Evolutionary conservation across 108 stramenopile genomes (phyloP).

Genomic region (Mediolabrus comicus): DNA sequence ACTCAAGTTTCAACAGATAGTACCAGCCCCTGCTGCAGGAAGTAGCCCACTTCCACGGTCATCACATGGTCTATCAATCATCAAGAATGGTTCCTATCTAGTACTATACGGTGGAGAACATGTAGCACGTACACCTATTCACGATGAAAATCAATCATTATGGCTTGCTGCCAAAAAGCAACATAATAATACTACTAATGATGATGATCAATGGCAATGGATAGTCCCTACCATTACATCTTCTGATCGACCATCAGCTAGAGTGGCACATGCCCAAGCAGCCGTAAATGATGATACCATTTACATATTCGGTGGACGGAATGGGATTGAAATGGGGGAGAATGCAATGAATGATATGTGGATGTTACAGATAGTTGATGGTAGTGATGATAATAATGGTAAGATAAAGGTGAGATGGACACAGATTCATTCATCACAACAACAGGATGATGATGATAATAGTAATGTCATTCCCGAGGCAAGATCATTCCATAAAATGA

Average conservation of each 20-base stretch:
- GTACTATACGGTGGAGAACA: conserved; percentile 64
- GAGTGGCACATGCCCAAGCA: conserved; percentile 69
- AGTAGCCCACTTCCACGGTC: neutral
- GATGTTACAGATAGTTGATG: conserved; percentile 25
- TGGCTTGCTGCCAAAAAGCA: conserved; percentile 8
- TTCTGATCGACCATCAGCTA: conserved; percentile 30
- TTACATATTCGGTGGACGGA: conserved; percentile 69
- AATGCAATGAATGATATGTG: conserved; percentile 65
- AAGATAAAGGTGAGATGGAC: conserved; percentile 36
- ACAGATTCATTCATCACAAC: conserved; percentile 3
- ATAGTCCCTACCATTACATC: neutral
- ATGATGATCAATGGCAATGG: conserved; percentile 27
- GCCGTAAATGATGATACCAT: conserved; percentile 25
- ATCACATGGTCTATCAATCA: conserved; percentile 54
- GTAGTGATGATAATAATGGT: conserved; percentile 13
- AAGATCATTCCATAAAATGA: conserved; percentile 67
- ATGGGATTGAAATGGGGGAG: conserved; percentile 62
- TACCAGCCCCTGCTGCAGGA: neutral
- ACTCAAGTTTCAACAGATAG: neutral
- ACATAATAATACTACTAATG: neutral
- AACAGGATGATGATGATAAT: no score
- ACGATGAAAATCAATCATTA: conserved; percentile 4
- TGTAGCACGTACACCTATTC: conserved; percentile 59
- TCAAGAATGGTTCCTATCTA: conserved; percentile 13
- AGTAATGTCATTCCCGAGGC: conserved; percentile 49